Evolutionary conservation across 1,284 basidiomycete species (phyloP).

Genomic region (Leccinum griseonigrum): DNA sequence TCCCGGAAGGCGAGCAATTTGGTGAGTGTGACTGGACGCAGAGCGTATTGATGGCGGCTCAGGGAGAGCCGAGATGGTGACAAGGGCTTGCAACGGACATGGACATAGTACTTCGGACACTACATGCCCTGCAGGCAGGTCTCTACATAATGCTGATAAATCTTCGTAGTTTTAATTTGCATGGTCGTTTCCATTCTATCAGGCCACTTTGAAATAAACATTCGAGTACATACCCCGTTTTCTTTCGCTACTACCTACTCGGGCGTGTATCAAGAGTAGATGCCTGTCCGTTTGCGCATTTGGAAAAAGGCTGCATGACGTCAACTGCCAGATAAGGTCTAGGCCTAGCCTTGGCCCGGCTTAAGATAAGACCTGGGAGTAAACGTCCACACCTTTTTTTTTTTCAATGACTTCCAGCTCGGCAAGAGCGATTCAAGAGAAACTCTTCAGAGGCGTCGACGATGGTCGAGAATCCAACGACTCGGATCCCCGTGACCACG

Average conservation of each 20-base stretch:
- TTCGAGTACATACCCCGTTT: conserved; percentile 27
- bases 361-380: conserved; percentile 1
- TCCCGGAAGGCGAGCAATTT: conserved; percentile 25
- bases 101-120: conserved; percentile 15
- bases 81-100: conserved; percentile 12
- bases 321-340: conserved; percentile 15
- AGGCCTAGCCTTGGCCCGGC: conserved; percentile 1
- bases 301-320: conserved; percentile 18
- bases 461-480: conserved; percentile 27
- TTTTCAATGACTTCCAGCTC: conserved; percentile 39
- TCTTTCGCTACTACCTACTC: background rate
- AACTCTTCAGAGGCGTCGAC: conserved; percentile 61
- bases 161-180: conserved; percentile 20
- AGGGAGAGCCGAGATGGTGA: conserved; percentile 31
- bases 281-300: conserved; percentile 9
- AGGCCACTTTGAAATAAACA: conserved; percentile 13
- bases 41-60: conserved; percentile 32
- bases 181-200: conserved; percentile 15
- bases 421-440: conserved; percentile 69
- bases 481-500: conserved; percentile 31
- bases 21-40: conserved; percentile 34
- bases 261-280: conserved; percentile 3
- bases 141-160: conserved; percentile 18
- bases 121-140: conserved; percentile 32
- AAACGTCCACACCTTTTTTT: background rate